Evolutionary conservation across 1,139 yeast genomes (phyloP).

Genomic region (Nadsonia commutata): DNA sequence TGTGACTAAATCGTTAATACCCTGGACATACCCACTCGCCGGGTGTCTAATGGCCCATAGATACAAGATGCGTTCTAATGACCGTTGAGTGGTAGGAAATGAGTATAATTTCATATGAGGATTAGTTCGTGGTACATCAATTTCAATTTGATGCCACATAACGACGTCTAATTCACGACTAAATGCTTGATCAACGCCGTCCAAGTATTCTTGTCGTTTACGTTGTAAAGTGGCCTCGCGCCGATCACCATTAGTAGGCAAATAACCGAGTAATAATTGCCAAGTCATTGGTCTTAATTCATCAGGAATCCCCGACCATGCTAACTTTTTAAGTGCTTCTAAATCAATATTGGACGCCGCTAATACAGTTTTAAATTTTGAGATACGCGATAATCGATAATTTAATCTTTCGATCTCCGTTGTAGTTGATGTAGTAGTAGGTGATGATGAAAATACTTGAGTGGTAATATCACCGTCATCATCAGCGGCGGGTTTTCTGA

Average conservation of each 20-base stretch:
- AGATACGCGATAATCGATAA: conserved; percentile 45
- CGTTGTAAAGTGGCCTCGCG: conserved; percentile 55
- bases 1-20: conserved; percentile 86
- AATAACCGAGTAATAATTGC: conserved; percentile 79
- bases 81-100: conserved; percentile 51
- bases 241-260: conserved; percentile 73
- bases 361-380: conserved; percentile 52
- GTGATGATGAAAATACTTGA: too few species aligned
- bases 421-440: too few species aligned
- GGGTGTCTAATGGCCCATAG: conserved; percentile 97
- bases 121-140: conserved; percentile 90
- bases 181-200: conserved; percentile 51
- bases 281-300: conserved; percentile 73
- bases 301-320: conserved; percentile 92
- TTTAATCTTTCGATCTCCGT: conserved; percentile 42
- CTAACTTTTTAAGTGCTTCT: conserved; percentile 53
- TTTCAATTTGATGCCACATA: conserved; percentile 90
- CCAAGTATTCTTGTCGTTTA: conserved; percentile 75
- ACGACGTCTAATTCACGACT: conserved; percentile 53
- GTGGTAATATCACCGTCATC: too few species aligned
- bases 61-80: conserved; percentile 68
- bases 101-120: conserved; percentile 69
- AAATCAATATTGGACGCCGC: conserved; percentile 48
- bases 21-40: conserved; percentile 98
- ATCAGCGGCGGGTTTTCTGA: too few species aligned